A percentile compares a stretch with the other conserved stretches of the same genome.
These are phyloP conservation scores for Thelonectria rubi DNA, from an alignment of 2,329 filamentous ascomycete species.

Conservation along the genomic window DNA sequence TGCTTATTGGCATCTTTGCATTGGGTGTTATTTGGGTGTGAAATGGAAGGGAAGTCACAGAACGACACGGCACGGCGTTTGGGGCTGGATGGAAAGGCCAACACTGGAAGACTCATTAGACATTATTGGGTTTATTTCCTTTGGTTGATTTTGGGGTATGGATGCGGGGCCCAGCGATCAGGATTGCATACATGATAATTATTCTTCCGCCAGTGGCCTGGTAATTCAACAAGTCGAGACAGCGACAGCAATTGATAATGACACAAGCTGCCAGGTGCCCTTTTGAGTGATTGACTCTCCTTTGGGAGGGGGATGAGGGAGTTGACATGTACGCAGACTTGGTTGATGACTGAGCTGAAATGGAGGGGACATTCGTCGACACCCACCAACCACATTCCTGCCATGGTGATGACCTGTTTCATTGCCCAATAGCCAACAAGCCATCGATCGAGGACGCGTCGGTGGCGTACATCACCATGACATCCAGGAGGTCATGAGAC, in stretches of 20 bases:
- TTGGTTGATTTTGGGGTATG: not conserved
- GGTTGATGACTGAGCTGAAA: no score
- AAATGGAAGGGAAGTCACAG: not conserved
- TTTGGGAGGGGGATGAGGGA: no score
- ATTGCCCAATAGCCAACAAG: no score
- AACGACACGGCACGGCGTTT: constrained; percentile 1
- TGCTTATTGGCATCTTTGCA: not conserved
- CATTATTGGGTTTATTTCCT: not conserved
- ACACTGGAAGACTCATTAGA: not conserved
- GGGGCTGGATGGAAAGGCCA: not conserved
- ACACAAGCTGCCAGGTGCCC: not conserved
- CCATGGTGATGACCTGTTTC: no score
- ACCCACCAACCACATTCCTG: no score
- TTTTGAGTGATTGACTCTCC: no score
- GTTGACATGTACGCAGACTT: no score
- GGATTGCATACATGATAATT: not conserved
- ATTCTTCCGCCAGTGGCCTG: not conserved
- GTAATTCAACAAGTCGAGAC: not conserved
- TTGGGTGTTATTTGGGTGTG: not conserved
- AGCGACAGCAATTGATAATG: not conserved
- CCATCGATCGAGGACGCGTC: no score
- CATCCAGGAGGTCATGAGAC: no score
- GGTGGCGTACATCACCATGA: no score
- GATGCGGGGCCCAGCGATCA: not conserved
- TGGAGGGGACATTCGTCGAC: no score